Percentiles rank a stretch among this genome's conserved stretches.
phyloP scores from a whole-genome alignment of 2,329 filamentous ascomycete genomes.

The Cercospora sesami region DNA sequence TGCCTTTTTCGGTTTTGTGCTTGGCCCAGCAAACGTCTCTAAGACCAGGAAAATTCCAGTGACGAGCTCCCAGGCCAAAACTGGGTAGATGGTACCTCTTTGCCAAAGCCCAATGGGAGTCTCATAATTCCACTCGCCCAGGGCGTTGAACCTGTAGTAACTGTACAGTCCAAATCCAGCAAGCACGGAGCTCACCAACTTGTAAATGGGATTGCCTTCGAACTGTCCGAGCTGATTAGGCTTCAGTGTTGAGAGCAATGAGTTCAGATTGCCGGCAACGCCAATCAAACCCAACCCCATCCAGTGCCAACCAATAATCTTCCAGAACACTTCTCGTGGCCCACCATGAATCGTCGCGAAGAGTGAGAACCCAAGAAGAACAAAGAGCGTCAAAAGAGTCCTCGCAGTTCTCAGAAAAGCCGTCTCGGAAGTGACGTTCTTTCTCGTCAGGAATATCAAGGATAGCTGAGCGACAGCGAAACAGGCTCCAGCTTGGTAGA shows the following conservation, averaged over 20 bases:
- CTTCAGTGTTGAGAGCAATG: conserved; percentile 15
- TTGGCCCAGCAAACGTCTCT: conserved; percentile 4
- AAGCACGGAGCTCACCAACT: conserved; percentile 18
- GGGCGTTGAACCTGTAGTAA: conserved; percentile 23
- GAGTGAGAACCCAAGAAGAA: conserved; percentile 24
- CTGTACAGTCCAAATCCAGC: conserved; percentile 23
- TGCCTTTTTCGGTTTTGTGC: conserved; percentile 13
- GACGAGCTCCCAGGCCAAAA: conserved; percentile 21
- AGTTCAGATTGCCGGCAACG: conserved; percentile 26
- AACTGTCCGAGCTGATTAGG: conserved; percentile 17
- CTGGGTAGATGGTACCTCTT: conserved; percentile 23
- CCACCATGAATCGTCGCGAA: conserved; percentile 25
- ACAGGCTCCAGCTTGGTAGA: conserved; percentile 20
- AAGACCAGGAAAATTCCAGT: background rate
- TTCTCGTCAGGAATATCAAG: conserved; percentile 16
- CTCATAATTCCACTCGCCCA: conserved; percentile 28
- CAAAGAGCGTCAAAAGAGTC: conserved; percentile 16
- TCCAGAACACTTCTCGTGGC: conserved; percentile 25
- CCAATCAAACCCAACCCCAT: conserved; percentile 20
- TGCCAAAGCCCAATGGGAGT: conserved; percentile 29
- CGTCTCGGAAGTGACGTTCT: background rate
- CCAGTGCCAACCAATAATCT: conserved; percentile 30
- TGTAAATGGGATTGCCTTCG: conserved; percentile 19
- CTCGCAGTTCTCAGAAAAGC: conserved; percentile 17
- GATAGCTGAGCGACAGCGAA: conserved; percentile 22